Evolutionary conservation across 2,329 filamentous ascomycete species (phyloP).

Genomic region (Sclerotinia borealis): DNA sequence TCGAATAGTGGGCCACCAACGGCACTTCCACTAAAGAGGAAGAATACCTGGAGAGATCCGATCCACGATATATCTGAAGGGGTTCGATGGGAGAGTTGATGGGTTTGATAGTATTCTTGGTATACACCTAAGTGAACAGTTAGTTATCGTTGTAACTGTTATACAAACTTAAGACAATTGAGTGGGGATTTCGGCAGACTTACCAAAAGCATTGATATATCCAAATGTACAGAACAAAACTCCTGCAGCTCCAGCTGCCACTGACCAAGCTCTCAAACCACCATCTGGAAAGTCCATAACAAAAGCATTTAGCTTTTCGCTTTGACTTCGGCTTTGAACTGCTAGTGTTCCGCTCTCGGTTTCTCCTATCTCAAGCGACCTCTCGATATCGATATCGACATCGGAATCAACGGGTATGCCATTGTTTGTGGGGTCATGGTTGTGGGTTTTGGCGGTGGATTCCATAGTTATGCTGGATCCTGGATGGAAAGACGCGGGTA

Average conservation of each 20-base stretch:
- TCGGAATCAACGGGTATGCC: neutral
- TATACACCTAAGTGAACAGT: constrained; percentile 38
- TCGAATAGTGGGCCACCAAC: constrained; percentile 9
- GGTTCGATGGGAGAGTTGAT: constrained; percentile 39
- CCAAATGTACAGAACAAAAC: constrained; percentile 43
- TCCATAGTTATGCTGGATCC: too few relatives aligned
- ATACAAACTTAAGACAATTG: neutral
- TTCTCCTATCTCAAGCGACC: neutral
- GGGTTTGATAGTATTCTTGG: constrained; percentile 49
- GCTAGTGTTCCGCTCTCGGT: neutral
- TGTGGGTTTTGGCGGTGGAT: neutral
- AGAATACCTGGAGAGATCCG: constrained; percentile 3
- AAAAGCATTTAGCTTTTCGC: neutral
- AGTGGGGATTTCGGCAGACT: neutral
- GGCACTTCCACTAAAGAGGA: constrained; percentile 8
- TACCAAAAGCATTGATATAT: constrained; percentile 37
- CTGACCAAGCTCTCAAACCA: constrained; percentile 46
- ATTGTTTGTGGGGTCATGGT: neutral
- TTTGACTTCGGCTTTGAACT: neutral
- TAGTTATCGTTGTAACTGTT: neutral
- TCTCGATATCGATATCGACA: neutral
- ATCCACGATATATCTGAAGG: constrained; percentile 10
- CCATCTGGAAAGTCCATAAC: constrained; percentile 41
- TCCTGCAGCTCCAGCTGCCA: constrained; percentile 42
- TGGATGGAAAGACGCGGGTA: neutral